Percentiles rank a stretch among this genome's conserved stretches.
These are phyloP conservation scores for Aspergillus tamarii DNA, from an alignment of 2,329 filamentous ascomycete genomes.

Conservation along the genomic window DNA sequence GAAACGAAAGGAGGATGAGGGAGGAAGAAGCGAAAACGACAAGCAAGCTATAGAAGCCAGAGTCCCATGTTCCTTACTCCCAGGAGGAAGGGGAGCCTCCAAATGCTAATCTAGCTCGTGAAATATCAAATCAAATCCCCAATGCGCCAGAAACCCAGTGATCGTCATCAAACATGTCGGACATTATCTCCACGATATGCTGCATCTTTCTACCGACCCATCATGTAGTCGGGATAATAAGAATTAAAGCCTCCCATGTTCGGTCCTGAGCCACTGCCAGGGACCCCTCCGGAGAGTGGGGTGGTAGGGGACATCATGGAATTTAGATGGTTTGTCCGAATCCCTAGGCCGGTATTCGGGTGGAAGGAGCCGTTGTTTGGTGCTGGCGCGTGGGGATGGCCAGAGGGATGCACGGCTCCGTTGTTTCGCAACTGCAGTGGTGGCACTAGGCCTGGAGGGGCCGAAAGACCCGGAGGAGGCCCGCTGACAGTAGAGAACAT, in stretches of 20 bases:
- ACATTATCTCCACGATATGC: conserved; percentile 39
- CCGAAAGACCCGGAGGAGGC: conserved; percentile 78
- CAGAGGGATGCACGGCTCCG: conserved; percentile 34
- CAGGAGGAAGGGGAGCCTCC: conserved; percentile 41
- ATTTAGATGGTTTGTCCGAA: conserved; percentile 39
- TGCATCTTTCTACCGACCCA: conserved; percentile 45
- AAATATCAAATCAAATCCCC: conserved; percentile 35
- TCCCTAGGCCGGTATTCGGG: conserved; percentile 42
- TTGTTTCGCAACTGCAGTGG: conserved; percentile 38
- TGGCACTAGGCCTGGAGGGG: conserved; percentile 70
- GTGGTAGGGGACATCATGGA: conserved; percentile 36
- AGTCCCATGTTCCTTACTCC: conserved; percentile 40
- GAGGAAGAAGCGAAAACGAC: conserved; percentile 18
- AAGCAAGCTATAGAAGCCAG: conserved; percentile 35
- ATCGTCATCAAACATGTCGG: conserved; percentile 47
- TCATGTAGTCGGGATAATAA: conserved; percentile 53
- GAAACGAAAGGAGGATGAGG: conserved; percentile 9
- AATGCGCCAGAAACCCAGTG: conserved; percentile 46
- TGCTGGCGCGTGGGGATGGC: conserved; percentile 33
- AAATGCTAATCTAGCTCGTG: conserved; percentile 46
- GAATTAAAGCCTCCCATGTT: conserved; percentile 41
- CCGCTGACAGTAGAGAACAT: conserved; percentile 71
- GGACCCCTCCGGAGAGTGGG: conserved; percentile 31
- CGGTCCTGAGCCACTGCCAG: conserved; percentile 32
- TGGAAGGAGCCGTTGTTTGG: conserved; percentile 37